Evolutionary conservation across 2,329 filamentous ascomycete genomes (phyloP).

Genomic region (Alternaria rosae): DNA sequence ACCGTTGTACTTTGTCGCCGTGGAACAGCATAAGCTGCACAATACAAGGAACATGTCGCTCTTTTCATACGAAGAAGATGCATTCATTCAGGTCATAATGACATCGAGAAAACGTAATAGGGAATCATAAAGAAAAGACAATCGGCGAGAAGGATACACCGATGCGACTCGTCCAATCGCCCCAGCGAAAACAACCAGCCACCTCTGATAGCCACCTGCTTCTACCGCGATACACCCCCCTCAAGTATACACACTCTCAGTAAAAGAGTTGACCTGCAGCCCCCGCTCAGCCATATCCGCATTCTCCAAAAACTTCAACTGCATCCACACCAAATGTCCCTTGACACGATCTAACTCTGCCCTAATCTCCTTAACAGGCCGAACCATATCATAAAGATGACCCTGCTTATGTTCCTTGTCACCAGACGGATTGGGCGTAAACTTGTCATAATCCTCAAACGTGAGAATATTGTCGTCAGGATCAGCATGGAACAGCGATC

Average conservation of each 20-base stretch:
- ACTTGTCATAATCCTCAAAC: constrained; percentile 88
- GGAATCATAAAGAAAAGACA: not conserved
- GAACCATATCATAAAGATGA: constrained; percentile 82
- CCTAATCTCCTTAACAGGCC: constrained; percentile 70
- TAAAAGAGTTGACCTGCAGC: constrained; percentile 83
- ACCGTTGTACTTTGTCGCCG: rapidly evolving
- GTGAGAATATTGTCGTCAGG: constrained; percentile 89
- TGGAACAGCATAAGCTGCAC: not conserved
- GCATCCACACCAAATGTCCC: constrained; percentile 95
- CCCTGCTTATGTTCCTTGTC: constrained; percentile 74
- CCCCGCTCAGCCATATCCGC: constrained; percentile 90
- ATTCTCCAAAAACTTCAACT: constrained; percentile 83
- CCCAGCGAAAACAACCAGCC: not conserved
- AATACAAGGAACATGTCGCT: too few species aligned
- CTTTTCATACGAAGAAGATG: not conserved
- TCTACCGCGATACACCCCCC: not conserved
- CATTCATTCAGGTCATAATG: not conserved
- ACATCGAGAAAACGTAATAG: not conserved
- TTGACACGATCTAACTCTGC: constrained; percentile 78
- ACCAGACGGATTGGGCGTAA: constrained; percentile 62
- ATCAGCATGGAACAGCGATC: constrained; percentile 85
- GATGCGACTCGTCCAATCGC: not conserved
- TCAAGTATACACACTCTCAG: constrained; percentile 82
- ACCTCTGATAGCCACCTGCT: not conserved
- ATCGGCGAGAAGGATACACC: not conserved